These are phyloP conservation scores for Colletotrichum sp. DNA, from an alignment of 2,329 filamentous ascomycete species.

Conservation along the genomic window DNA sequence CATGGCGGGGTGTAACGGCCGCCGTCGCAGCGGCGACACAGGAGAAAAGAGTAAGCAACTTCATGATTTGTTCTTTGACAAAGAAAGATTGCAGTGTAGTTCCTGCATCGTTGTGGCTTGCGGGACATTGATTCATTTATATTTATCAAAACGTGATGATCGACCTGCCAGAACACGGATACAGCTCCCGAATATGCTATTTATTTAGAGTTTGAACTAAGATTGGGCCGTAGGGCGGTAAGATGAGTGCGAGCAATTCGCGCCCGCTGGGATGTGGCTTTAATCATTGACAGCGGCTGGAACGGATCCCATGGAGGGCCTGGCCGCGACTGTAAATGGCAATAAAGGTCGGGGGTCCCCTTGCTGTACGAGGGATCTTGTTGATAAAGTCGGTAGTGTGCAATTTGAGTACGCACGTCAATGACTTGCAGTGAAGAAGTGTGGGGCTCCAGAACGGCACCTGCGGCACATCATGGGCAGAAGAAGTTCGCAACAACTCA, in stretches of 20 bases:
- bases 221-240: background rate
- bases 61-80: background rate
- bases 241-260: background rate
- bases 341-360: background rate
- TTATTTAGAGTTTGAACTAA: background rate
- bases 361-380: background rate
- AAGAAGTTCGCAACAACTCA: background rate
- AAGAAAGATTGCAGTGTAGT: fast-evolving
- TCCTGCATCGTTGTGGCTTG: background rate
- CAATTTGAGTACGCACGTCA: too few species aligned
- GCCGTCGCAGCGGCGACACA: background rate
- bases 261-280: too few species aligned
- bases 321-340: fast-evolving
- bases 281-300: too few species aligned
- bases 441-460: too few species aligned
- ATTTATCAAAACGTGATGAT: background rate
- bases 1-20: background rate
- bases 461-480: background rate
- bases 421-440: too few species aligned
- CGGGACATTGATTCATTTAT: background rate
- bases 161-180: fast-evolving
- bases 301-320: background rate
- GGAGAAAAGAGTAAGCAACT: background rate
- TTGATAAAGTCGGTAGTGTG: too few species aligned
- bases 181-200: fast-evolving